These are phyloP conservation scores for Saussurea involucrata DNA, from an alignment of 129 eudicot genomes.

Conservation along the genomic window DNA sequence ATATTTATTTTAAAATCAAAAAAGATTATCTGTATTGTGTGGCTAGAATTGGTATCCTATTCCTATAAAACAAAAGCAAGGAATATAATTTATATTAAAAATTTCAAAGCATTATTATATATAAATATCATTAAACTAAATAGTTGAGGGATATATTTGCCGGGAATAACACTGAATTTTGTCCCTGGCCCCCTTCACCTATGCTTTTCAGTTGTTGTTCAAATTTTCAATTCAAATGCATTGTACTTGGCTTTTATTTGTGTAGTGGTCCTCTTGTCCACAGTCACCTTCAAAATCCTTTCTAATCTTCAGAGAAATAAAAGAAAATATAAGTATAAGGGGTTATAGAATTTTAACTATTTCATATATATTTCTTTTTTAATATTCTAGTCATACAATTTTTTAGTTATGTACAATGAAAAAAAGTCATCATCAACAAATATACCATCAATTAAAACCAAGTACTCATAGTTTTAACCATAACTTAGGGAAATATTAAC, in stretches of 20 bases:
- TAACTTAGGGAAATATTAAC: no score
- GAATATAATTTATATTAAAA: background rate
- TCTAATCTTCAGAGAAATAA: background rate
- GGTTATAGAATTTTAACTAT: background rate
- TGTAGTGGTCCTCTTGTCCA: slow-evolving; percentile 26
- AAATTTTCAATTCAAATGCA: slow-evolving; percentile 26
- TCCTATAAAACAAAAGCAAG: background rate
- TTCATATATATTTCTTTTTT: background rate
- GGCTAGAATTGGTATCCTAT: background rate
- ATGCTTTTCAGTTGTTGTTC: slow-evolving; percentile 12
- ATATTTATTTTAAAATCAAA: background rate
- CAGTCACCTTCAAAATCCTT: slow-evolving; percentile 5
- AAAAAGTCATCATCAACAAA: no score
- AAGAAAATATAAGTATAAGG: background rate
- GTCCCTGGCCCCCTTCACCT: slow-evolving; percentile 24
- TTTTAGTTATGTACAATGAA: no score
- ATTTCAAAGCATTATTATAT: background rate
- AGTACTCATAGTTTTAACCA: no score
- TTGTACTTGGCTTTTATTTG: slow-evolving; percentile 28
- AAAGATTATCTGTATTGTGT: background rate
- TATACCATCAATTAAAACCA: no score
- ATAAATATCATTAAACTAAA: background rate
- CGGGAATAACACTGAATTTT: slow-evolving; percentile 32
- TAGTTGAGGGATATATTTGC: slow-evolving; percentile 10
- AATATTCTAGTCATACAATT: background rate